Evolutionary conservation across 305 asterid genomes (phyloP).

Genomic region (Solanum chacoense): DNA sequence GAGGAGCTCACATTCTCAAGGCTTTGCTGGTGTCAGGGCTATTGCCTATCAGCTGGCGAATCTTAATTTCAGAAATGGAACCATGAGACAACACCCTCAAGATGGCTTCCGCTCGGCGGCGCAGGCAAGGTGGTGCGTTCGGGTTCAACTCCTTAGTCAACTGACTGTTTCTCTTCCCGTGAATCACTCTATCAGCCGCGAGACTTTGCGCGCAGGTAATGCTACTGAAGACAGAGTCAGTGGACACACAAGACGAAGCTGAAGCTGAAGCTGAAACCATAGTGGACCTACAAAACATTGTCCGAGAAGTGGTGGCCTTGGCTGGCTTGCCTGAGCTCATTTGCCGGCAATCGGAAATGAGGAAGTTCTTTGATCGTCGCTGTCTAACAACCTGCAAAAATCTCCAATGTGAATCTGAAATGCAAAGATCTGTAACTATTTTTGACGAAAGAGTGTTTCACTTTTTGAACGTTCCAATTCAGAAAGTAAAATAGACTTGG

Average conservation of each 20-base stretch:
- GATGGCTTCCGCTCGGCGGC: slow-evolving; percentile 61
- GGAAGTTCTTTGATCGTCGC: slow-evolving; percentile 53
- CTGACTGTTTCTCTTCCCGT: background rate
- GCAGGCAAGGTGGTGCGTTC: slow-evolving; percentile 37
- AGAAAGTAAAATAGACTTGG: background rate
- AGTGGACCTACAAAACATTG: background rate
- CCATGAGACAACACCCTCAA: slow-evolving; percentile 43
- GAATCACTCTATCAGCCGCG: background rate
- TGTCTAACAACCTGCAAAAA: slow-evolving; percentile 52
- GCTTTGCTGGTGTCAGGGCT: slow-evolving; percentile 99
- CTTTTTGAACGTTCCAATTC: background rate
- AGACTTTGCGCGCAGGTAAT: slow-evolving; percentile 23
- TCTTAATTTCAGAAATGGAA: slow-evolving; percentile 72
- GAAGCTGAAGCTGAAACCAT: slow-evolving; percentile 9
- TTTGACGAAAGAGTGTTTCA: background rate
- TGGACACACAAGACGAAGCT: slow-evolving; percentile 47
- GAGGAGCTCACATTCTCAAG: slow-evolving; percentile 54
- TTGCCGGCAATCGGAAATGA: slow-evolving; percentile 33
- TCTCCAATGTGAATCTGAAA: background rate
- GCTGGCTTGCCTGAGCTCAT: slow-evolving; percentile 20
- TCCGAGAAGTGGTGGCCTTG: slow-evolving; percentile 30
- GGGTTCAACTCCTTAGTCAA: slow-evolving; percentile 1
- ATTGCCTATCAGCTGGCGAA: slow-evolving; percentile 81
- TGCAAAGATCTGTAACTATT: background rate
- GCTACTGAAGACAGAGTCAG: slow-evolving; percentile 19